Percentiles rank a stretch among this genome's conserved stretches.
These are phyloP conservation scores for Aquilaria malaccensis DNA, from an alignment of 345 rosid species.

Conservation along the genomic window DNA sequence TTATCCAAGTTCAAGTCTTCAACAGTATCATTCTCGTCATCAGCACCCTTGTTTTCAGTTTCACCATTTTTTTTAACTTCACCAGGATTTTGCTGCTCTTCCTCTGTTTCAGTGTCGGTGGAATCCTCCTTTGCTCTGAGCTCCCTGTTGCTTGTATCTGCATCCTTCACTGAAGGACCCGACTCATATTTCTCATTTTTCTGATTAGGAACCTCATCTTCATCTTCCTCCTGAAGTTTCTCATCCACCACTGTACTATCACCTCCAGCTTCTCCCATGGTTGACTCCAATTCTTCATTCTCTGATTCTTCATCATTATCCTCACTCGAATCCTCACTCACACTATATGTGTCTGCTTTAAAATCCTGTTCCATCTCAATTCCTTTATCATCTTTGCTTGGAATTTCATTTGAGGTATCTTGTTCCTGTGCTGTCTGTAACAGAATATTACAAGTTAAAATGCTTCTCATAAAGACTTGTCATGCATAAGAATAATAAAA, in stretches of 20 bases:
- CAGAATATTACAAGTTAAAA: slow-evolving; percentile 5
- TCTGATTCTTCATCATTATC: slow-evolving; percentile 49
- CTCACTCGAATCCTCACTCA: slow-evolving; percentile 71
- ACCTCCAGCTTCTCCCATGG: slow-evolving; percentile 71
- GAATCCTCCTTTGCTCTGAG: slow-evolving; percentile 78
- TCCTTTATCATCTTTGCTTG: slow-evolving; percentile 64
- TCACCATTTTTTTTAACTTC: slow-evolving; percentile 41
- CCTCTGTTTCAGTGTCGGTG: slow-evolving; percentile 30
- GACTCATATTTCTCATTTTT: slow-evolving; percentile 70
- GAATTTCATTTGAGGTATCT: slow-evolving; percentile 47
- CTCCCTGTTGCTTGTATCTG: slow-evolving; percentile 50
- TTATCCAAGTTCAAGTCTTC: slow-evolving; percentile 56
- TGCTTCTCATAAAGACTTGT: background rate
- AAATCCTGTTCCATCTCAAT: slow-evolving; percentile 89
- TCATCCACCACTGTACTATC: slow-evolving; percentile 65
- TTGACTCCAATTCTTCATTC: slow-evolving; percentile 66
- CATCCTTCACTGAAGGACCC: slow-evolving; percentile 60
- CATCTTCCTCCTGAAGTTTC: slow-evolving; percentile 63
- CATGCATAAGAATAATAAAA: background rate
- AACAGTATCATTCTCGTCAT: slow-evolving; percentile 33
- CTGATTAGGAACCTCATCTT: slow-evolving; percentile 42
- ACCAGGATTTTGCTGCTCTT: slow-evolving; percentile 34
- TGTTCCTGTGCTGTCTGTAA: slow-evolving; percentile 60
- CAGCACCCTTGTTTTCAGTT: slow-evolving; percentile 37
- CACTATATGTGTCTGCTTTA: slow-evolving; percentile 56